These are phyloP conservation scores for Endocladia muricata DNA, from an alignment of 31 red algal species.

Conservation along the genomic window DNA sequence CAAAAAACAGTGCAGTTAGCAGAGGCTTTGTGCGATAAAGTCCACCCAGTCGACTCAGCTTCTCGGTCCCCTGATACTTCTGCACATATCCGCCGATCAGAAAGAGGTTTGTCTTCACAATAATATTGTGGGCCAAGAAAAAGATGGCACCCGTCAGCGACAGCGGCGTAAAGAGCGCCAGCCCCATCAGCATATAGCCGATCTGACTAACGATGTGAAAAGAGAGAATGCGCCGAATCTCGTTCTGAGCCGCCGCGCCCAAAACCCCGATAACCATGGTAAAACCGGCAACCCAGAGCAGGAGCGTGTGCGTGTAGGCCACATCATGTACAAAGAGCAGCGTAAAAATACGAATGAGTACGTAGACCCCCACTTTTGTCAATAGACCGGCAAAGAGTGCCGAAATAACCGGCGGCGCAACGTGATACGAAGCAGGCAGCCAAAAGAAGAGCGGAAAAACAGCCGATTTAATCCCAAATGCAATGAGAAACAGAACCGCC, in stretches of 20 bases:
- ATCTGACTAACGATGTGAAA: not conserved
- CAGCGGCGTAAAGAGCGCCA: not conserved
- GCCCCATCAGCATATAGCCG: not conserved
- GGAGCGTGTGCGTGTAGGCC: not conserved
- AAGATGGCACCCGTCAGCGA: not conserved
- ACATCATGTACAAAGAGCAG: not conserved
- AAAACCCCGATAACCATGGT: not conserved
- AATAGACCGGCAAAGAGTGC: not conserved
- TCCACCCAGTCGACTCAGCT: not conserved
- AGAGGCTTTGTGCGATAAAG: not conserved
- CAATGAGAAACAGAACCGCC: not conserved
- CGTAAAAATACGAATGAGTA: not conserved
- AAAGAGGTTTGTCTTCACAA: not conserved
- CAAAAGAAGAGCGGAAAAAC: conserved; percentile 7
- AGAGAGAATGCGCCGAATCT: not conserved
- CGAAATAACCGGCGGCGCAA: not conserved
- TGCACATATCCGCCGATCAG: not conserved
- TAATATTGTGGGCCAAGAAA: not conserved
- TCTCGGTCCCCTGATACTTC: not conserved
- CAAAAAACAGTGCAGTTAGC: not conserved
- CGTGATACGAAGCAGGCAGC: not conserved
- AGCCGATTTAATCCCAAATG: not conserved
- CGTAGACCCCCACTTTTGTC: conserved; percentile 12
- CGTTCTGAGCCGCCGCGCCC: not conserved
- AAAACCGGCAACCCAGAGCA: not conserved